Evolutionary conservation across 2,329 filamentous ascomycete genomes (phyloP), one percentile per base, ranked within the genome.

Genomic region (Sporothrix mexicana): DNA sequence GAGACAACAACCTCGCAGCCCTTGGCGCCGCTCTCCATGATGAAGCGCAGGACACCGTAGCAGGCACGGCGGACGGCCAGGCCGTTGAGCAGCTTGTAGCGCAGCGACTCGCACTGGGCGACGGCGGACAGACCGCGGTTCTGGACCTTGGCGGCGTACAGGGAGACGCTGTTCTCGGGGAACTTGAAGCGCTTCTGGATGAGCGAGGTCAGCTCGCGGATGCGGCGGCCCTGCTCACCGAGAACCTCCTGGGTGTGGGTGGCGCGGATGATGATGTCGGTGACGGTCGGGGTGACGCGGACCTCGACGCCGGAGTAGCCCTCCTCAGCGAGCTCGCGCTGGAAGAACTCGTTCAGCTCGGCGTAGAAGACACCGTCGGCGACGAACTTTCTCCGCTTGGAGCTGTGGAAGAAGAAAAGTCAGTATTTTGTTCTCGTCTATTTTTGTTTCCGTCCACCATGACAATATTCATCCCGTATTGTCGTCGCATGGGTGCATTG

Each of bases 111-210:
- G 93, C 96, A 99, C 90, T 99, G 96, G 82, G 96, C 96, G 87
- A 99, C 96, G 84, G 96, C 96, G 82, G 95, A 98, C 79, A 99
- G 95, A 93, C 96, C 96, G 85, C 96, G 95, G 90, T 98, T 98
- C 91, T 98, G 96, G 83, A 99, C 96, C 92, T 99, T 99, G 86
- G 96, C 97, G 87, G 96, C 96, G 86, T 99, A 99, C 83, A 99
- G 94, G 79, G 96, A 98, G 85, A 99, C 96, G 80, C 93, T 97
- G 93, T 98, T 98, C 90, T 98, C 95, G 87, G 96, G 95, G 92
- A 99, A 99, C 91, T 98, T 98, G 93, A 99, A 99, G 84, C 96
- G 95, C 93, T 99, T 98, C 90, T 99, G 97, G 90, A 99, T 99
- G 84, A 99, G 92, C 82, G 94, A 98, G 84, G 96, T 99, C 87